Percentiles rank a stretch among this genome's conserved stretches.
phyloP scores from a whole-genome alignment of 768 basidiomycete species.

The Suillus bovinus region DNA sequence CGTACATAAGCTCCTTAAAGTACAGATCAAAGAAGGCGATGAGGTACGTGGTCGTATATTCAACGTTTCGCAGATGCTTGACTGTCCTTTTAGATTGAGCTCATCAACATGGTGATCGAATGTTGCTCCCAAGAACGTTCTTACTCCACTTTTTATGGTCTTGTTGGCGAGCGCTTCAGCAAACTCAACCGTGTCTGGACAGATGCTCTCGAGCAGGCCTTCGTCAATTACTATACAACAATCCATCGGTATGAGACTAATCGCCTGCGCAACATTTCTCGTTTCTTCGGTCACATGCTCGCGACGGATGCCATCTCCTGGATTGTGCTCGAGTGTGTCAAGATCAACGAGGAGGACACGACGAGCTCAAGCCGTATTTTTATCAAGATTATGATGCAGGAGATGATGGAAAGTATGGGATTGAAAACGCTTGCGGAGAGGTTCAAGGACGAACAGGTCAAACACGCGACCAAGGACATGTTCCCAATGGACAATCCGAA shows the following conservation, averaged over 20 bases:
- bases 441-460: slow-evolving; percentile 86
- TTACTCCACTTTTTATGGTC: slow-evolving; percentile 96
- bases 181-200: slow-evolving; percentile 96
- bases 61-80: neutral
- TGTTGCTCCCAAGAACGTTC: slow-evolving; percentile 99
- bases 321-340: slow-evolving; percentile 80
- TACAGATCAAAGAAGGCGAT: slow-evolving; percentile 88
- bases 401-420: slow-evolving; percentile 94
- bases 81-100: slow-evolving; percentile 66
- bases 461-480: slow-evolving; percentile 72
- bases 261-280: slow-evolving; percentile 93
- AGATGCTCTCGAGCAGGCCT: slow-evolving; percentile 84
- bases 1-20: slow-evolving; percentile 94
- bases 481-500: slow-evolving; percentile 97
- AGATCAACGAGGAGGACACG: slow-evolving; percentile 97
- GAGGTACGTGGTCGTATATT: slow-evolving; percentile 59
- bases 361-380: slow-evolving; percentile 97
- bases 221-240: slow-evolving; percentile 88
- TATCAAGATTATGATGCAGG: slow-evolving; percentile 93
- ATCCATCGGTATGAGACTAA: slow-evolving; percentile 99
- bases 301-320: slow-evolving; percentile 88
- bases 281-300: slow-evolving; percentile 93
- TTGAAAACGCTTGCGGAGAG: slow-evolving; percentile 83
- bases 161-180: slow-evolving; percentile 94
- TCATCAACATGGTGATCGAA: slow-evolving; percentile 98